phyloP scores from a whole-genome alignment of 495 filamentous ascomycete genomes.

The Neurospora tetrasperma region DNA sequence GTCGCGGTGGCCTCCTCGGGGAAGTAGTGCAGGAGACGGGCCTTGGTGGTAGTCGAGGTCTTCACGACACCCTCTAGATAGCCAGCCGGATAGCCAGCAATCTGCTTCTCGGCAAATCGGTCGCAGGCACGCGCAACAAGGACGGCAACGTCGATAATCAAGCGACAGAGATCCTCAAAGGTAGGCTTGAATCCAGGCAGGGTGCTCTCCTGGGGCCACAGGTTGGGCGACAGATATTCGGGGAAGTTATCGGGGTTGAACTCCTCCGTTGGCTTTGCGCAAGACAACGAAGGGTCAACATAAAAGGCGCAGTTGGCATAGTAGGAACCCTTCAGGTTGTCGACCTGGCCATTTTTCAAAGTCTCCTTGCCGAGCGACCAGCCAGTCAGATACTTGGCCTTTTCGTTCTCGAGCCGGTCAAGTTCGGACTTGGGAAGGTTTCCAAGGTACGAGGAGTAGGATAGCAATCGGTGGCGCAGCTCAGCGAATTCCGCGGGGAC shows the following conservation, averaged over 20 bases:
- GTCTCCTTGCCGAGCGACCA: conserved; percentile 89
- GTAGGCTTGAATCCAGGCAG: conserved; percentile 64
- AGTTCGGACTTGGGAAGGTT: conserved; percentile 66
- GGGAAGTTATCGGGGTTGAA: conserved; percentile 50
- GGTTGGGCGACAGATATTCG: conserved; percentile 55
- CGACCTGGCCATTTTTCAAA: conserved; percentile 78
- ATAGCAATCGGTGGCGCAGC: conserved; percentile 64
- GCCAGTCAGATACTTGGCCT: conserved; percentile 53
- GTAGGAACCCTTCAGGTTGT: conserved; percentile 91
- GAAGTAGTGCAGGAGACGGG: conserved; percentile 88
- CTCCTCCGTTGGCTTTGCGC: conserved; percentile 45
- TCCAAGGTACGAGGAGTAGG: conserved; percentile 80
- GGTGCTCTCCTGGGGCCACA: conserved; percentile 63
- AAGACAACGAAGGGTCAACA: conserved; percentile 51
- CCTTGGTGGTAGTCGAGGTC: conserved; percentile 81
- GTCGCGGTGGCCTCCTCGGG: conserved; percentile 40
- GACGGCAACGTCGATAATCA: conserved; percentile 83
- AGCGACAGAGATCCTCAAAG: conserved; percentile 63
- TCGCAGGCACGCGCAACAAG: conserved; percentile 85
- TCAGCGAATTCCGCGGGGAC: conserved; percentile 58
- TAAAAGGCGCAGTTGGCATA: conserved; percentile 97
- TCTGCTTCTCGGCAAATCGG: conserved; percentile 66
- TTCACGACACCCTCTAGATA: conserved; percentile 83
- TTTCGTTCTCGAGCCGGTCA: conserved; percentile 58
- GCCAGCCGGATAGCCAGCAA: conserved; percentile 59